Base-by-base conservation (phyloP, 2,329 filamentous ascomycete genomes). In the Ambrosiella cleistominuta region DNA sequence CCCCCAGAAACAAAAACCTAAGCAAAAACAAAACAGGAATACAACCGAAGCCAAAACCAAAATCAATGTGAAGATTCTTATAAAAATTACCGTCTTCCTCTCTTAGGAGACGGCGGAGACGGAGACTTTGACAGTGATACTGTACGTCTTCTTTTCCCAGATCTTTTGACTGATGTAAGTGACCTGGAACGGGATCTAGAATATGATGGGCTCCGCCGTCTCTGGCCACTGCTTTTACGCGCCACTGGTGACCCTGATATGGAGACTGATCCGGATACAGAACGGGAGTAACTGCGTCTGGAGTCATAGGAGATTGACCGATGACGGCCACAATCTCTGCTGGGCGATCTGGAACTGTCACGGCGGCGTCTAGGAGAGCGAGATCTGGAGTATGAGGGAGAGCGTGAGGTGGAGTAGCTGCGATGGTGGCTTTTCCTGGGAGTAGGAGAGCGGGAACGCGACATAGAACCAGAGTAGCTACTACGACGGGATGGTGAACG, bases 311-410 rank as follows among this genome's bases (percentile, higher is more conserved):
- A 36, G 11, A 3, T 36, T 7, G 55, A 51, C 12, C 36, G 53
- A 9, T 39, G 38, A 35, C 47, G 58, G 17, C 54, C 53, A 11
- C 62, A 62, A 40, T 63, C 62, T 35, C 62, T 62, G 38, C 57
- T 62, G 11, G 53, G 56, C 37, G 64, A 63, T 15, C 62, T 62
- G 12, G 64, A 65, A 7, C 19, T 67, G 66, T 38, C 67, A 64
- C 5, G 66, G 68, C 11, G 61, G 61, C 56, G 67, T 66, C 44
- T 62, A 63, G 58, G 62, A 12, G 67, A 65, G 15, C 68, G 68
- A 42, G 63, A 64, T 7, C 69, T 70, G 56, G 64, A 63, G 2
- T 68, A 68, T 17, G 60, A 55, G 15, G 61, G 62, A 15, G 67
- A 67, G 1, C 37, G 58, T 35, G 58, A 58, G 17, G 50, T 51